Evolutionary conservation across 2,329 filamentous ascomycete genomes (phyloP).

Genomic region (Podosphaera xanthii): DNA sequence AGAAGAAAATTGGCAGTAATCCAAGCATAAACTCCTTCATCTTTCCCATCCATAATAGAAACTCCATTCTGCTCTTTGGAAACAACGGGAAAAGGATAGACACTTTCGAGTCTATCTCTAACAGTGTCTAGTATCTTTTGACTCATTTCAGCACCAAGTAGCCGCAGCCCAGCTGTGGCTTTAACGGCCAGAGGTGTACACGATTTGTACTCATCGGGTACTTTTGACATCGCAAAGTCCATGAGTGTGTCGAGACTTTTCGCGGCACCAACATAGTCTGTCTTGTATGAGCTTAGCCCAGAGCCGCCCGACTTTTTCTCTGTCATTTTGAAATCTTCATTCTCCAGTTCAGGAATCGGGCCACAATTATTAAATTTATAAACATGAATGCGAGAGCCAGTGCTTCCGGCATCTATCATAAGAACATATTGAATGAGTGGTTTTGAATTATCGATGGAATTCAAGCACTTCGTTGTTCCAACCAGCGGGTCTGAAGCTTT

Average conservation of each 20-base stretch:
- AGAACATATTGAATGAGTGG: conserved; percentile 91
- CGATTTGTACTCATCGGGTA: conserved; percentile 72
- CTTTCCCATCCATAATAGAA: conserved; percentile 88
- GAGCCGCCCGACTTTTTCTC: conserved; percentile 54
- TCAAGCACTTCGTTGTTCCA: conserved; percentile 53
- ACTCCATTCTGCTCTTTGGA: conserved; percentile 68
- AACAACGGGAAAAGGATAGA: conserved; percentile 88
- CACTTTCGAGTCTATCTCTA: conserved; percentile 57
- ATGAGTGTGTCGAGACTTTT: conserved; percentile 74
- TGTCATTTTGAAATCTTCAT: conserved; percentile 85
- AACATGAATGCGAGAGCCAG: conserved; percentile 91
- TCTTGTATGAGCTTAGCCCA: conserved; percentile 64
- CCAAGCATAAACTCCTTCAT: conserved; percentile 97
- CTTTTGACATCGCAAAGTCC: conserved; percentile 60
- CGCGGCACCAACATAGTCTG: conserved; percentile 70
- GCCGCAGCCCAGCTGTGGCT: conserved; percentile 79
- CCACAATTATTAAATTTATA: conserved; percentile 99
- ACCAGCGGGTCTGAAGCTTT: conserved; percentile 35
- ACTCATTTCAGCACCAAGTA: conserved; percentile 62
- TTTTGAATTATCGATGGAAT: conserved; percentile 67
- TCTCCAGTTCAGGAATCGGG: conserved; percentile 77
- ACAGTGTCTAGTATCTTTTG: conserved; percentile 71
- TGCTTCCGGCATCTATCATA: conserved; percentile 97
- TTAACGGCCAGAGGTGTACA: conserved; percentile 95
- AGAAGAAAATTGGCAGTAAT: conserved; percentile 97